These are phyloP conservation scores for Salix suchowensis DNA, from an alignment of 345 rosid genomes.

Conservation along the genomic window DNA sequence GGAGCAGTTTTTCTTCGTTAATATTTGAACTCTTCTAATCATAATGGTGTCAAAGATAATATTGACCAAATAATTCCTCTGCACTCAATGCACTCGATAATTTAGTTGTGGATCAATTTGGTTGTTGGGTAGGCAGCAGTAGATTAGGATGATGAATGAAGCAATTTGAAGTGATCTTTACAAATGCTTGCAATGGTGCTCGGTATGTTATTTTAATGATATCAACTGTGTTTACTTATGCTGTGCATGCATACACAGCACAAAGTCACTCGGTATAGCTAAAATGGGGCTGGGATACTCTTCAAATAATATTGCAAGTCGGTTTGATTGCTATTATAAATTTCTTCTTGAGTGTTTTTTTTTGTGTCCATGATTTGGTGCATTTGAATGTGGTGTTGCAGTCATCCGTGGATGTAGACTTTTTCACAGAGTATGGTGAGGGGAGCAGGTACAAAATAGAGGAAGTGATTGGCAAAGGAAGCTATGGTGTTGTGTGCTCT, in stretches of 20 bases:
- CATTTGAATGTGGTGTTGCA: constrained; percentile 29
- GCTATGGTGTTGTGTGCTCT: constrained; percentile 89
- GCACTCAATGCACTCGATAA: background rate
- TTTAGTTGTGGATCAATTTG: background rate
- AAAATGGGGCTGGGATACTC: background rate
- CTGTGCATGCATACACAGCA: background rate
- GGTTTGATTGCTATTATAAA: background rate
- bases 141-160: background rate
- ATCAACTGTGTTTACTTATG: background rate
- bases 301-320: background rate
- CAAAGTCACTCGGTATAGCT: background rate
- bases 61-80: background rate
- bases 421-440: constrained; percentile 91
- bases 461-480: constrained; percentile 93
- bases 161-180: background rate
- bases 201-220: constrained; percentile 1
- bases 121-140: background rate
- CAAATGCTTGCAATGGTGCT: background rate
- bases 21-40: background rate
- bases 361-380: background rate
- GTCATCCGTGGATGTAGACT: constrained; percentile 75
- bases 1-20: background rate
- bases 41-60: background rate
- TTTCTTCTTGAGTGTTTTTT: background rate
- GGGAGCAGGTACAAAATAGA: constrained; percentile 84